Base-by-base conservation (phyloP, 2,329 filamentous ascomycete genomes). In the Microdochium nivale region DNA sequence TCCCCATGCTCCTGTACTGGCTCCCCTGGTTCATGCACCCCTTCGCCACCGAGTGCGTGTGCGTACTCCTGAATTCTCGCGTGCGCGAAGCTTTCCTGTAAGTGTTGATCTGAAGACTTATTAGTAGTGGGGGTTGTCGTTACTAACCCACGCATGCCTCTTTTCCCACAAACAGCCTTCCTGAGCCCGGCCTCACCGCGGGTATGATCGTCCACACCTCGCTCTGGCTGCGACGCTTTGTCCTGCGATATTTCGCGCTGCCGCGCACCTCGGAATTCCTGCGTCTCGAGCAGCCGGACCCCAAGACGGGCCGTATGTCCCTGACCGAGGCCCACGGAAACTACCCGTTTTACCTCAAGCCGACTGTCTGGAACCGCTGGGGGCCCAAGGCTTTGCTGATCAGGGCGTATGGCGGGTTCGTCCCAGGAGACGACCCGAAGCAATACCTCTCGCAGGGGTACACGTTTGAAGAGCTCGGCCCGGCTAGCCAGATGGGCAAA, bases 21-120 rank as follows among this genome's bases (percentile, higher is more conserved):
- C 72, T 81, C 52, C 74, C 85, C 0, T 60, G 53, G 51, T 60
- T 68, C 16, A 55, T 75, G 19, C 69, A 77, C 43, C 69, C 73
- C 0, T 62, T 79, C 3, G 79, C 70, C 1, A 62, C 71, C 25
- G 70, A 81, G 48, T 67, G 78, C 25, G 70, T 85, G 8, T 72
- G 74, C 32, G 77, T 79, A 10, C 66, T 88, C 50, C 80, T 90
- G 77, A 83, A 83, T 24, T 77, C 83, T 24, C 74, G 79, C 13
- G 67, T 88, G 48, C 73, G 86, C 16, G 74, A 74, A 49, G 81
- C 85, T 0, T 88, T 90, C 74, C 67, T 79, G 81, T 85, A 67
- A 64, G 75, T 62, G 16, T 51, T 2, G 47, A 40, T 21, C n/a
- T 37, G n/a, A 10, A 21, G 30, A 25, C 9, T 35, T 25, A 13